These are phyloP conservation scores for Ammopiptanthus mongolicus DNA, from an alignment of 306 rosid species.

Conservation along the genomic window DNA sequence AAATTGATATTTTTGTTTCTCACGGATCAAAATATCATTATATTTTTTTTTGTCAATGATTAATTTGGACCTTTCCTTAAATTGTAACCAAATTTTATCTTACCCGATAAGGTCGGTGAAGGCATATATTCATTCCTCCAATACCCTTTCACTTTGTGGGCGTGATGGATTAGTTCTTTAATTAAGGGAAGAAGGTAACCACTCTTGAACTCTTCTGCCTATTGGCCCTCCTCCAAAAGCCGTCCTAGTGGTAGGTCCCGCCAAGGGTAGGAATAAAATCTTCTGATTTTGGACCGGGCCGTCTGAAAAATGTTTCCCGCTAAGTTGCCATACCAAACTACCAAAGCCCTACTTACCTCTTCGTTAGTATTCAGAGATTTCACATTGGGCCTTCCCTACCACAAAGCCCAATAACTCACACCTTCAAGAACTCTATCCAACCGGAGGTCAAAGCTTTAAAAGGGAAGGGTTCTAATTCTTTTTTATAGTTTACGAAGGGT, in stretches of 20 bases:
- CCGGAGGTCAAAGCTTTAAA: background rate
- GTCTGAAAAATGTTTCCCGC: background rate
- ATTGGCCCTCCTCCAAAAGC: background rate
- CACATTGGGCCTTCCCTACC: background rate
- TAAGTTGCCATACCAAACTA: background rate
- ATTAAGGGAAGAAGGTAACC: background rate
- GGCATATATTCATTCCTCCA: background rate
- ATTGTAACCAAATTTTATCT: background rate
- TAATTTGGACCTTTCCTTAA: no score
- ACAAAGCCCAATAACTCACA: background rate
- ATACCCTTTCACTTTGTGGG: background rate
- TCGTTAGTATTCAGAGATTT: background rate
- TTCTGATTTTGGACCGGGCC: background rate
- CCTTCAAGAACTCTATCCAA: background rate
- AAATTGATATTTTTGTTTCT: no score
- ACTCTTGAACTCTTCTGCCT: background rate
- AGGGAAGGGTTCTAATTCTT: no score
- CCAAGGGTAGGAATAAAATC: background rate
- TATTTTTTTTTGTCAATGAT: no score
- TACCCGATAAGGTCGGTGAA: constrained; percentile 18
- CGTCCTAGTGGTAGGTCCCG: background rate
- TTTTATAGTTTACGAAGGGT: no score
- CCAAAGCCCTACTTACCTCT: background rate
- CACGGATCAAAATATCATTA: no score
- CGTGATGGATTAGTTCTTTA: no score